These are phyloP conservation scores for Calonectria hongkongensis DNA, from an alignment of 2,329 filamentous ascomycete genomes.

Conservation along the genomic window DNA sequence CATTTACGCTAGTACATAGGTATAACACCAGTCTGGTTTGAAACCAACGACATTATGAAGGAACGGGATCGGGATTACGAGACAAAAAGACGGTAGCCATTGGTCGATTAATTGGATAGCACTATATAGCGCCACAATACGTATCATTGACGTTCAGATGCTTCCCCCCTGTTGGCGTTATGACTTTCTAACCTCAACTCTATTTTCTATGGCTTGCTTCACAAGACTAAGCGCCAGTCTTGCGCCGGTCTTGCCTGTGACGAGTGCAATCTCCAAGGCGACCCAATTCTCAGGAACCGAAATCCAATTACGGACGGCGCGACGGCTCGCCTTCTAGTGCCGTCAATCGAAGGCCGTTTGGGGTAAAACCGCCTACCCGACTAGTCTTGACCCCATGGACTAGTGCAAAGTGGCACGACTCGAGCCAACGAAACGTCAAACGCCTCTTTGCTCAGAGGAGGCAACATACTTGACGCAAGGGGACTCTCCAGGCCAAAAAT, in stretches of 20 bases:
- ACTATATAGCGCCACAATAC: constrained; percentile 19
- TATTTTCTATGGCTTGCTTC: constrained; percentile 11
- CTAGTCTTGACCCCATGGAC: constrained; percentile 3
- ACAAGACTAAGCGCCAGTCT: background rate
- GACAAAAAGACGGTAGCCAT: constrained; percentile 9
- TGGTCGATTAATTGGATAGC: constrained; percentile 28
- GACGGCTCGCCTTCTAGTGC: constrained; percentile 24
- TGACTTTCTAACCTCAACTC: constrained; percentile 19
- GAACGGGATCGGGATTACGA: background rate
- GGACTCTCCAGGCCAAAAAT: background rate
- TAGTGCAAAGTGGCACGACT: constrained; percentile 19
- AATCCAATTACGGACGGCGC: background rate
- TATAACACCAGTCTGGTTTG: constrained; percentile 14
- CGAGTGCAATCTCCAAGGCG: constrained; percentile 16
- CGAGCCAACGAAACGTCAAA: constrained; percentile 18
- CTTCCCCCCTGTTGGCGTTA: constrained; percentile 6
- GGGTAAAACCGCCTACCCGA: constrained; percentile 13
- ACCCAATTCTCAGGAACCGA: constrained; percentile 13
- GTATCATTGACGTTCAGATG: constrained; percentile 8
- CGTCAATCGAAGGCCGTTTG: constrained; percentile 18
- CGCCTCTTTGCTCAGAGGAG: constrained; percentile 18
- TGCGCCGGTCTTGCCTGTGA: background rate
- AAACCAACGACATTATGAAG: constrained; percentile 2
- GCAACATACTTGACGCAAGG: constrained; percentile 22
- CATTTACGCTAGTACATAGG: background rate